A percentile compares a stretch with the other conserved stretches of the same genome.
These are phyloP conservation scores for Solanum sparsipilum DNA, from an alignment of 257 asterid genomes.

Conservation along the genomic window DNA sequence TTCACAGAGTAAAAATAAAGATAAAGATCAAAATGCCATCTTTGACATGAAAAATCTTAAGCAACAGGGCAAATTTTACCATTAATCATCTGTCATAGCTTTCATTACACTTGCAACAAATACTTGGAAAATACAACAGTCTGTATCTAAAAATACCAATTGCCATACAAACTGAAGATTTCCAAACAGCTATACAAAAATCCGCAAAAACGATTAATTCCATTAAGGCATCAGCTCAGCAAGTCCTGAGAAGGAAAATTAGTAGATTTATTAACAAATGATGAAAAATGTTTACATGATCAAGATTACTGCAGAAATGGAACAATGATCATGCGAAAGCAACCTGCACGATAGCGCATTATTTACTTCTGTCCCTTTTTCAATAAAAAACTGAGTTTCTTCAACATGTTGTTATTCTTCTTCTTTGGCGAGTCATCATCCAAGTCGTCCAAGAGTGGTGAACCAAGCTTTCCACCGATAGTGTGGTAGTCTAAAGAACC, in stretches of 20 bases:
- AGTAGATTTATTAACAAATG: not conserved
- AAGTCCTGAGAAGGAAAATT: not conserved
- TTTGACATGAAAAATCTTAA: not conserved
- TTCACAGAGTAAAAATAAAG: not conserved
- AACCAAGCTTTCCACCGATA: conserved; percentile 51
- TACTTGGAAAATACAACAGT: not conserved
- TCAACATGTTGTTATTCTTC: conserved; percentile 64
- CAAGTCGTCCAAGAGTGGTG: conserved; percentile 45
- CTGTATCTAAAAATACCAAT: not conserved
- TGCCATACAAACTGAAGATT: not conserved
- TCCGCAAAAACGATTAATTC: not conserved
- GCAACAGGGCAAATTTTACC: not conserved
- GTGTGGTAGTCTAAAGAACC: conserved; percentile 51
- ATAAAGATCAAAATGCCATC: not conserved
- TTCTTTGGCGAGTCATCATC: conserved; percentile 75
- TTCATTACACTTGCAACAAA: not conserved
- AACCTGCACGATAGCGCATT: not conserved
- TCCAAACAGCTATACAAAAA: conserved; percentile 5
- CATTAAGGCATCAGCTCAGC: not conserved
- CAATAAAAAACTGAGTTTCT: conserved; percentile 70
- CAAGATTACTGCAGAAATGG: not conserved
- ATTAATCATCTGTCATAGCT: not conserved
- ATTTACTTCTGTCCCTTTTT: conserved; percentile 69
- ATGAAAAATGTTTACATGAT: not conserved
- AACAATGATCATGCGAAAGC: not conserved